Base-by-base conservation (phyloP, 331 rosid genomes). In the Cucumis variabilis region DNA sequence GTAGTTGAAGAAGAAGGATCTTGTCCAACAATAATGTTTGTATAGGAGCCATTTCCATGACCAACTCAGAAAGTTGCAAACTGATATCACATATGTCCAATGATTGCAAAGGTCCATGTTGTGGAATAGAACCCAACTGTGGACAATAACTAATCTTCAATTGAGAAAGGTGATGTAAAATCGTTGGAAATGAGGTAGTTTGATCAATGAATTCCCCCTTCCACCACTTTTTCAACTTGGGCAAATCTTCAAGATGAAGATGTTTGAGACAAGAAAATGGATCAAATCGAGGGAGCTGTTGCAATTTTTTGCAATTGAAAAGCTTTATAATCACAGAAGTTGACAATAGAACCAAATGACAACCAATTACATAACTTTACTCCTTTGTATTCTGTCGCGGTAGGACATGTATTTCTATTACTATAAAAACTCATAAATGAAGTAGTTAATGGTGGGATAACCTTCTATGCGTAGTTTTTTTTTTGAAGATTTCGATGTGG, bases 161-260 rank as follows among this genome's bases (percentile, higher is more conserved):
- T 41, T 6, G 1, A 5, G 46, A 41, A 41, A 41, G 46, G 46
- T 6, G 9, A 41, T 41, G 8, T 6, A 41, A 6, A 41, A 41
- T 41, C 0, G 46, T 41, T 41, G 9, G 46, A 41, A 41, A 41
- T 41, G 46, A 41, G 46, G 9, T 41, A 41, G 8, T 41, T 41
- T 41, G 46, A 41, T 41, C 46, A 5, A 41, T 41, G 46, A 41
- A 0, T 41, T 41, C 65, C 65, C 63, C 23, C 53, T 80, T 33
- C 86, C 86, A 82, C 86, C 86, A 82, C 30, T 33, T 58, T 37
- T 33, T 82, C n/a, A 82, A 82, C 3, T 82, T 33, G 2, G 46
- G 9, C 46, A 76, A 44, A 3, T 13, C 24, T 13, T 46, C 20
- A 1, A 76, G 82, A 23, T 0, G 1, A 13, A 46, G 62, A 46